These are phyloP conservation scores for Colletotrichum horii DNA, from an alignment of 2,329 filamentous ascomycete species.

Conservation along the genomic window DNA sequence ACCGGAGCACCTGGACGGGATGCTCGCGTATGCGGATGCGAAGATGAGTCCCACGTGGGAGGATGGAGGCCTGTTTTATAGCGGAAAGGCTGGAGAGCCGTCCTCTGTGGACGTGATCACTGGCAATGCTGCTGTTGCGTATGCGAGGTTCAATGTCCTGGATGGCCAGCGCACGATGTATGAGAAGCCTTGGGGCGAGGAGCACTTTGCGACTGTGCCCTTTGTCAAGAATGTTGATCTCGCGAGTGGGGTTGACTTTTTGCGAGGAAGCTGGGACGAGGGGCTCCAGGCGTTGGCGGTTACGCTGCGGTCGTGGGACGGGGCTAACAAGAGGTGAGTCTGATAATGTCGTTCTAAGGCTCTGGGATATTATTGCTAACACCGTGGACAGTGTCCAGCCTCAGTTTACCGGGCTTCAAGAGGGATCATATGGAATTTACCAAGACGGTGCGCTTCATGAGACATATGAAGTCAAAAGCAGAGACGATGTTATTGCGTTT, in stretches of 20 bases:
- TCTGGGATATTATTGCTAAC: background rate
- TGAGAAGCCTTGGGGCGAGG: conserved; percentile 32
- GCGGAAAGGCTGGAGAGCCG: no score
- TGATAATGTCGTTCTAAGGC: fast-evolving
- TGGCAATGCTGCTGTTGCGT: conserved; percentile 39
- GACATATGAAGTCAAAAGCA: fast-evolving
- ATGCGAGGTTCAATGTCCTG: conserved; percentile 38
- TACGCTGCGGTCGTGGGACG: background rate
- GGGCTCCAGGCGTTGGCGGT: background rate
- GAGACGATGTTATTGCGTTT: background rate
- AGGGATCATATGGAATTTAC: background rate
- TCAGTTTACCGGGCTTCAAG: background rate
- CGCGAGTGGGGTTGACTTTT: background rate
- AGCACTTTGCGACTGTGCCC: conserved; percentile 8
- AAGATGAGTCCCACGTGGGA: conserved; percentile 34
- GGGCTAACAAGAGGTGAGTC: background rate
- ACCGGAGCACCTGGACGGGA: conserved; percentile 12
- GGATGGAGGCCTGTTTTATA: conserved; percentile 37
- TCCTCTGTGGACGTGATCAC: conserved; percentile 40
- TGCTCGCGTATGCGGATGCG: conserved; percentile 33
- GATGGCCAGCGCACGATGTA: conserved; percentile 40
- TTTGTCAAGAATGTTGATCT: background rate
- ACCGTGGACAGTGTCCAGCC: background rate
- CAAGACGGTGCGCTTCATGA: background rate
- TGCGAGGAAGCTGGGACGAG: background rate